Conservation (phyloP, 176 grass and related monocot species). For the Areca catechu region DNA sequence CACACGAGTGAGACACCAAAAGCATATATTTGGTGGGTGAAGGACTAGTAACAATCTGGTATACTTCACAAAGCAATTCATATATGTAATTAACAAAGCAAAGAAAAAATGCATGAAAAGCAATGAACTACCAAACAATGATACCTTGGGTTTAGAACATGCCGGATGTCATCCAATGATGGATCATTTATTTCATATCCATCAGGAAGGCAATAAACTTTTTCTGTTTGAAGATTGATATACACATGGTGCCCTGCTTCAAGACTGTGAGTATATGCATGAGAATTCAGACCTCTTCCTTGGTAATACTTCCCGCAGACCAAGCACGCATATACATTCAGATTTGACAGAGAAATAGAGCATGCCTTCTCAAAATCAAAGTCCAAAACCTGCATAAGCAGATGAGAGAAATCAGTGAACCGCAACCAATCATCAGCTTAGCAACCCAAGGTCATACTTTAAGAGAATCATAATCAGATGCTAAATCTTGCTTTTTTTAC, state of each 20-base stretch:
- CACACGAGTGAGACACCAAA: no score
- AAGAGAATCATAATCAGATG: no score
- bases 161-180: constrained; percentile 81
- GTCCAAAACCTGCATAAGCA: constrained; percentile 72
- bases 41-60: no score
- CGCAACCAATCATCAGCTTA: no score
- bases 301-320: constrained; percentile 99
- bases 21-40: no score
- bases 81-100: no score
- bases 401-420: no score
- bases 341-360: constrained; percentile 92
- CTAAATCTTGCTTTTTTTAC: no score
- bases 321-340: constrained; percentile 95
- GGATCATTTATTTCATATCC: constrained; percentile 94
- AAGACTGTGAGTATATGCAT: constrained; percentile 96
- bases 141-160: constrained; percentile 96
- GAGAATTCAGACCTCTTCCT: constrained; percentile 96
- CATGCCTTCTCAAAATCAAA: constrained; percentile 99
- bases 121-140: no score
- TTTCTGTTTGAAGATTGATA: constrained; percentile 95
- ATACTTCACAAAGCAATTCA: no score
- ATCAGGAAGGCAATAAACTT: constrained; percentile 96
- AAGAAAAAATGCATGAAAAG: no score
- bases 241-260: constrained; percentile 95
- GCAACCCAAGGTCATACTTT: no score